Evolutionary conservation across 495 filamentous ascomycete species (phyloP), one percentile per base, ranked within the genome.

Genomic region (Tuber calosporum): DNA sequence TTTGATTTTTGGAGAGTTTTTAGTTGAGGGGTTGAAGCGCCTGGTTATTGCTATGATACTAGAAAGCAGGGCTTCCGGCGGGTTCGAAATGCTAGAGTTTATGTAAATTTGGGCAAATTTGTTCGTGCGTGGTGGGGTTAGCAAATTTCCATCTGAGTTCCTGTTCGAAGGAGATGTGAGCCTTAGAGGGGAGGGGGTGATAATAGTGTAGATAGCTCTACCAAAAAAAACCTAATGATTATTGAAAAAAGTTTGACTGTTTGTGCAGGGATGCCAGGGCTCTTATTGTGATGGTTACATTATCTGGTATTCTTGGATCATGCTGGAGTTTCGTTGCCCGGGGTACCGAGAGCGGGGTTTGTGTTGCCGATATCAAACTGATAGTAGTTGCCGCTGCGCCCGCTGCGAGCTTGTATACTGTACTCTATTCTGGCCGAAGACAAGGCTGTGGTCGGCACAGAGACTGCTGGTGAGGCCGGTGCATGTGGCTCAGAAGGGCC

Each of bases 231-330:
- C n/a, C n/a, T n/a, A n/a, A n/a, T n/a, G n/a, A n/a, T n/a, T n/a
- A n/a, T n/a, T n/a, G n/a, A n/a, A n/a, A n/a, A 26, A 69, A 66
- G 62, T 75, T 42, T 0, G 15, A 38, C 20, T 75, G 38, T 26
- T 67, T 75, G 20, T 75, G 66, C 8, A 68, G 69, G 17, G 69
- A 72, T 43, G 71, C 42, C 15, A 71, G 69, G 1, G 71, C n/a
- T 75, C 38, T 72, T 66, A 11, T 66, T n/a, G n/a, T 72, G 22
- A 75, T n/a, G 42, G 34, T 41, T 43, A 42, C 41, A 34, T 62
- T 69, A 43, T 43, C 42, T 1, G 42, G 42, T 66, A 75, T 42
- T 9, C 73, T 19, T 17, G n/a, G 71, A 37, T 66, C 39, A 40
- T 41, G 20, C 39, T 66, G 69, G 53, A 72, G 62, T 43, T 6